Conservation (phyloP, 257 asterid genomes). For the Gentiana straminea region DNA sequence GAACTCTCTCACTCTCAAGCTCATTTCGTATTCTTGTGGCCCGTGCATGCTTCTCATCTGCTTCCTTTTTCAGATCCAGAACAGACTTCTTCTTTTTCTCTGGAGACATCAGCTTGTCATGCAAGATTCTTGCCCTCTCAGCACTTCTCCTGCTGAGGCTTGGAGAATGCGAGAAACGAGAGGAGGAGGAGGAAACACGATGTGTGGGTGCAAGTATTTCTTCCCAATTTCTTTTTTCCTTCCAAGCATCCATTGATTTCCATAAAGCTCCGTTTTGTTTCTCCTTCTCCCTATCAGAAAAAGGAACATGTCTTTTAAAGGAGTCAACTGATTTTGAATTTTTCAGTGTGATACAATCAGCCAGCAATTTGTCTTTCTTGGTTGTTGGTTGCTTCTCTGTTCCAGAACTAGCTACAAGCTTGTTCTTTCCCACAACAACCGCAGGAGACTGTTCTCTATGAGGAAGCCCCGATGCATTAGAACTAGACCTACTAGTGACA, state of each 20-base stretch:
- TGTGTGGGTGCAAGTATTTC: conserved; percentile 79
- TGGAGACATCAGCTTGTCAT: conserved; percentile 97
- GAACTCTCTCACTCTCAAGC: conserved; percentile 93
- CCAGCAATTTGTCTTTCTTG: conserved; percentile 37
- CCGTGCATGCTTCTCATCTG: conserved; percentile 96
- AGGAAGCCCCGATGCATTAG: conserved; percentile 37
- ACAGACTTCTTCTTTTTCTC: conserved; percentile 88
- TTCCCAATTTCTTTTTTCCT: conserved; percentile 98
- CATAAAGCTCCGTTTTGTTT: conserved; percentile 53
- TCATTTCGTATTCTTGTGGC: conserved; percentile 93
- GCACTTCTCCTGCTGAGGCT: conserved; percentile 74
- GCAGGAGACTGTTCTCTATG: conserved; percentile 35
- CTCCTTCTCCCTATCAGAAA: conserved; percentile 62
- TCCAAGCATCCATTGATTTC: conserved; percentile 96
- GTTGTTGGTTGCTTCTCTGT: conserved; percentile 26
- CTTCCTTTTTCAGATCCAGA: conserved; percentile 82
- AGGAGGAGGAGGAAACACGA: conserved; percentile 74
- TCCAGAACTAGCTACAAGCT: conserved; percentile 32
- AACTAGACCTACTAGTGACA: conserved; percentile 31
- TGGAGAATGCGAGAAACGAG: conserved; percentile 90
- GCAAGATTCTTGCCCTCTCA: conserved; percentile 81
- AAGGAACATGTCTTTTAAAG: conserved; percentile 33
- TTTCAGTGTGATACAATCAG: conserved; percentile 34
- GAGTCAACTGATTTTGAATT: conserved; percentile 41
- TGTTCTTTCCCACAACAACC: conserved; percentile 33